Evolutionary conservation across 2,329 filamentous ascomycete species (phyloP).

Genomic region (Elsinoe batatas): DNA sequence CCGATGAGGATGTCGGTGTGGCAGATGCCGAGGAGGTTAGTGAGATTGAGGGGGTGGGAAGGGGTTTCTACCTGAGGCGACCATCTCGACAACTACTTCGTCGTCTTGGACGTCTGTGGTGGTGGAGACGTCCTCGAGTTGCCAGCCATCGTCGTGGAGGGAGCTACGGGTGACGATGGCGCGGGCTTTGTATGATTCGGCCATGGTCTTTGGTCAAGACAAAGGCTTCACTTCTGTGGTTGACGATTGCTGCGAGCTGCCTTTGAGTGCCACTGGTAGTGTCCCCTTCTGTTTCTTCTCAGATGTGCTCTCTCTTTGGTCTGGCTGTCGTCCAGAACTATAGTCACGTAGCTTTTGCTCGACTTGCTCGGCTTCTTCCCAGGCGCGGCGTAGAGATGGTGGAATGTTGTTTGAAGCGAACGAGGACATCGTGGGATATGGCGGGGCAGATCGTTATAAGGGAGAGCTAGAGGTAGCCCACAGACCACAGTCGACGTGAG

Average conservation of each 20-base stretch:
- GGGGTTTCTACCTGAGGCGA: slow-evolving; percentile 28
- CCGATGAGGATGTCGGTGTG: slow-evolving; percentile 45
- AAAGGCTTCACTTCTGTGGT: not conserved
- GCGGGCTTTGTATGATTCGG: slow-evolving; percentile 18
- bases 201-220: not conserved
- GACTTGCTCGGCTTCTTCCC: slow-evolving; percentile 20
- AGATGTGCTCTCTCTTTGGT: not conserved
- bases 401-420: slow-evolving; percentile 23
- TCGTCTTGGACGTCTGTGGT: slow-evolving; percentile 32
- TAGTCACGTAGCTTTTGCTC: slow-evolving; percentile 1
- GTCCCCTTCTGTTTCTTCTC: not conserved
- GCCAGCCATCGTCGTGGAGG: slow-evolving; percentile 30
- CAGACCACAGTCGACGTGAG: not conserved
- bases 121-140: slow-evolving; percentile 28
- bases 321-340: not conserved
- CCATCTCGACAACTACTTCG: slow-evolving; percentile 45
- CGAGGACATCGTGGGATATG: slow-evolving; percentile 11
- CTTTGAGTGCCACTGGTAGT: not conserved
- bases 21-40: slow-evolving; percentile 37
- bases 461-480: not conserved
- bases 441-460: not conserved
- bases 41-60: not conserved
- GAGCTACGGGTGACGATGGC: slow-evolving; percentile 34
- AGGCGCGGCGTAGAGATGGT: slow-evolving; percentile 20
- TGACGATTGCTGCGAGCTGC: not conserved